phyloP scores from a whole-genome alignment of 2,329 filamentous ascomycete genomes.

The Lachnellula cervina region DNA sequence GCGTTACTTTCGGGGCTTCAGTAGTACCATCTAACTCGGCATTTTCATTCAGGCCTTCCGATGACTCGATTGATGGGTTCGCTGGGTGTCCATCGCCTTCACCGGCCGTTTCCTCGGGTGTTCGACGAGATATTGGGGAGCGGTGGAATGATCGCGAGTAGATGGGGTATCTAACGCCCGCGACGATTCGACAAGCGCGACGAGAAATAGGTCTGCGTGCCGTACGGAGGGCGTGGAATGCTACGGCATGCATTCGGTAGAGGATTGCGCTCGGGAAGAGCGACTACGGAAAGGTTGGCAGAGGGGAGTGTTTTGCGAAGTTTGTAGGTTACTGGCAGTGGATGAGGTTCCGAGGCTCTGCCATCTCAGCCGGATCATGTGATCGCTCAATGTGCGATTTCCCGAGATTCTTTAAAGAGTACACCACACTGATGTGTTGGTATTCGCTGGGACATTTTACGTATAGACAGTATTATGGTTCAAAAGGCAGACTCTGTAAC shows the following conservation, averaged over 20 bases:
- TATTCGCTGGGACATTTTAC: no score
- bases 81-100: neutral
- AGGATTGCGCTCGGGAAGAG: conserved; percentile 24
- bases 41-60: neutral
- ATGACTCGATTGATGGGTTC: neutral
- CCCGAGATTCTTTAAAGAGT: no score
- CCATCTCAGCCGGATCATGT: no score
- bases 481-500: no score
- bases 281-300: conserved; percentile 8
- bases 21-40: conserved; percentile 1
- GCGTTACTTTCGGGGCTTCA: neutral
- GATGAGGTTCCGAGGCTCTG: no score
- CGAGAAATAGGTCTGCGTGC: conserved; percentile 24
- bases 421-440: no score
- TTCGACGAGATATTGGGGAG: conserved; percentile 22
- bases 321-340: no score
- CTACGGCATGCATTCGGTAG: conserved; percentile 32
- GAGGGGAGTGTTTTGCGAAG: no score
- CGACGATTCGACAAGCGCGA: conserved; percentile 28
- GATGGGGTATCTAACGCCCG: conserved; percentile 25
- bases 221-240: conserved; percentile 26
- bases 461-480: no score
- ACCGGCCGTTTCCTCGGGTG: conserved; percentile 20
- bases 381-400: no score
- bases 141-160: conserved; percentile 27